Base-by-base conservation (phyloP, 345 rosid species). In the Draba incana region DNA sequence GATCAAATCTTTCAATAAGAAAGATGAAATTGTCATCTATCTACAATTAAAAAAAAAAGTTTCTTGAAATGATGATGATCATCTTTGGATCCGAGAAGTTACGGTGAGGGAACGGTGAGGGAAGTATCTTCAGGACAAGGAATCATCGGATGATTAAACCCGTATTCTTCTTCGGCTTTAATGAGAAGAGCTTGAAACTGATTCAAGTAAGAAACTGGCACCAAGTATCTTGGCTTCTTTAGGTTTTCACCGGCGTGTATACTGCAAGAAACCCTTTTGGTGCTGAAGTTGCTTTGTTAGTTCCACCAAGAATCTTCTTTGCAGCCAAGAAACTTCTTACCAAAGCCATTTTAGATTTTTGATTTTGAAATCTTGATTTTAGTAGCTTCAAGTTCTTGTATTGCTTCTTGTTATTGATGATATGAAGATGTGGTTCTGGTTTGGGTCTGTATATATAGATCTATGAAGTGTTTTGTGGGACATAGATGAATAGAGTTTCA, bases 51-150 rank as follows among this genome's bases (percentile, higher is more conserved):
- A 15, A 64, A n/a, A n/a, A 5, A 4, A 23, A 14, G n/a, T 25
- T 52, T 10, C 42, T 55, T 67, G 45, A 30, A 9, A 33, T 33
- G 31, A 31, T 31, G 53, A 30, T 30, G 11, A 54, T 65, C 16
- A 66, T 54, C 54, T 44, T 56, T 66, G 54, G 13, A 66, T 14
- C 14, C 35, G 69, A 57, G 75, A 75, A 5, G 77, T 72, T 47
- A 81, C 37, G 14, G 72, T 57, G 28, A n/a, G n/a, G n/a, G n/a
- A n/a, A n/a, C n/a, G n/a, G n/a, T n/a, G n/a, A 80, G 23, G 71
- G 81, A 83, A 6, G 70, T 43, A 1, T 85, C 78, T 77, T 63
- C 83, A 30, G 38, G 71, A 61, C 78, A 81, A 11, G 87, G 87
- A 16, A 84, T 78, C 15, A 66, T 78, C 2, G 87, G 82, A 46